Percentiles rank a stretch among this genome's conserved stretches.
These are phyloP conservation scores for Colletotrichum sp. DNA, from an alignment of 2,329 filamentous ascomycete genomes.

Conservation along the genomic window DNA sequence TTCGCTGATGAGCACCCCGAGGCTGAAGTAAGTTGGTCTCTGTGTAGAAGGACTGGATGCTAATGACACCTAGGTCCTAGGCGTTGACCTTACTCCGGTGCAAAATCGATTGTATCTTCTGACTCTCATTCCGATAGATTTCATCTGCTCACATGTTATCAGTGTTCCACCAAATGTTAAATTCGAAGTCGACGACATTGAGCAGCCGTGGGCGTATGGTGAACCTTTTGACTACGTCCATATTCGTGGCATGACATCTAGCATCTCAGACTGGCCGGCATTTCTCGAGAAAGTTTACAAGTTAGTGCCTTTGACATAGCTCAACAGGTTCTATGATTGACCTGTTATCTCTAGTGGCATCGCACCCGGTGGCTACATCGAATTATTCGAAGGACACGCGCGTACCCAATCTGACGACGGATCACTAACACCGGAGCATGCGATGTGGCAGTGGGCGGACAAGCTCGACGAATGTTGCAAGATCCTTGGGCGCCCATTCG, in stretches of 20 bases:
- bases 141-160: neutral
- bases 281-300: conserved; percentile 25
- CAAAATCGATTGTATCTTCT: conserved; percentile 31
- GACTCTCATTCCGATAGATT: neutral
- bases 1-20: conserved; percentile 29
- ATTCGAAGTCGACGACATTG: conserved; percentile 22
- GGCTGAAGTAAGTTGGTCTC: conserved; percentile 14
- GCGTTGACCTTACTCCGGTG: conserved; percentile 36
- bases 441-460: conserved; percentile 26
- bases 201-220: conserved; percentile 26
- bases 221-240: conserved; percentile 37
- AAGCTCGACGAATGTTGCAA: conserved; percentile 32
- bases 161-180: conserved; percentile 31
- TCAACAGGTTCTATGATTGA: neutral
- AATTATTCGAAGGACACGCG: conserved; percentile 25
- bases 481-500: conserved; percentile 29
- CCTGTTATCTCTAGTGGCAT: neutral
- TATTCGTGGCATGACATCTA: conserved; percentile 33
- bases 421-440: conserved; percentile 21
- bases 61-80: conserved; percentile 20
- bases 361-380: conserved; percentile 26
- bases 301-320: neutral
- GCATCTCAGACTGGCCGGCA: conserved; percentile 27
- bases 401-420: conserved; percentile 22
- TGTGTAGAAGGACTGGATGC: neutral